Evolutionary conservation across 768 basidiomycete genomes (phyloP).

Genomic region (Auriscalpium orientale): DNA sequence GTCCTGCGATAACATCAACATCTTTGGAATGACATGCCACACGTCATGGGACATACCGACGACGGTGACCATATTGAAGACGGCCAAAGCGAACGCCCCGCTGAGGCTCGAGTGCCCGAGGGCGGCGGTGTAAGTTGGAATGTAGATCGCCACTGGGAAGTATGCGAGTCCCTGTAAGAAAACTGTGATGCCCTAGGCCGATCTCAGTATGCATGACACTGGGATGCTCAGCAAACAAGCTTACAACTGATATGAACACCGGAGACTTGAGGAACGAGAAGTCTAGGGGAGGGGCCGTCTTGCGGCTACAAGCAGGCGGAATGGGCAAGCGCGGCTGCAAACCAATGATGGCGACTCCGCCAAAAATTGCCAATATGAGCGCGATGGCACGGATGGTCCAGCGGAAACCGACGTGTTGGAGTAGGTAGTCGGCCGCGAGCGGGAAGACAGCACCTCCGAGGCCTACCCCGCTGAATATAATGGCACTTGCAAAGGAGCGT

Average conservation of each 20-base stretch:
- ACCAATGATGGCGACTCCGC: slow-evolving; percentile 13
- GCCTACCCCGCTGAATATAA: slow-evolving; percentile 19
- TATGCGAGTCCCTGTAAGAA: slow-evolving; percentile 20
- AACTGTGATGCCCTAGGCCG: slow-evolving; percentile 9
- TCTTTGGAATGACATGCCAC: not conserved
- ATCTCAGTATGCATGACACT: no score
- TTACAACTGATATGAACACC: slow-evolving; percentile 18
- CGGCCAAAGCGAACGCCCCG: slow-evolving; percentile 16
- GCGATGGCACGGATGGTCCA: slow-evolving; percentile 20
- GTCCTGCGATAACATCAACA: slow-evolving; percentile 2
- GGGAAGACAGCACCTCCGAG: slow-evolving; percentile 18
- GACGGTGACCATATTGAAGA: slow-evolving; percentile 20
- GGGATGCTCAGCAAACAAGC: not conserved
- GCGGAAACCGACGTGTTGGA: slow-evolving; percentile 12
- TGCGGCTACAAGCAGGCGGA: slow-evolving; percentile 6
- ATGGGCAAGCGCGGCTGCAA: slow-evolving; percentile 17
- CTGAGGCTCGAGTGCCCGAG: slow-evolving; percentile 14
- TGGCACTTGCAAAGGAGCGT: slow-evolving; percentile 16
- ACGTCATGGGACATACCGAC: slow-evolving; percentile 1
- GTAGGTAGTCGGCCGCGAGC: slow-evolving; percentile 10
- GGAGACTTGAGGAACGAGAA: slow-evolving; percentile 15
- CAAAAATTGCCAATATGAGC: slow-evolving; percentile 7
- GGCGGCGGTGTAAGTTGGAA: slow-evolving; percentile 15
- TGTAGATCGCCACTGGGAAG: slow-evolving; percentile 21
- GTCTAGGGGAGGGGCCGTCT: slow-evolving; percentile 14